Conservation (phyloP, 83 land plant species). For the Diphasiastrum complanatum region DNA sequence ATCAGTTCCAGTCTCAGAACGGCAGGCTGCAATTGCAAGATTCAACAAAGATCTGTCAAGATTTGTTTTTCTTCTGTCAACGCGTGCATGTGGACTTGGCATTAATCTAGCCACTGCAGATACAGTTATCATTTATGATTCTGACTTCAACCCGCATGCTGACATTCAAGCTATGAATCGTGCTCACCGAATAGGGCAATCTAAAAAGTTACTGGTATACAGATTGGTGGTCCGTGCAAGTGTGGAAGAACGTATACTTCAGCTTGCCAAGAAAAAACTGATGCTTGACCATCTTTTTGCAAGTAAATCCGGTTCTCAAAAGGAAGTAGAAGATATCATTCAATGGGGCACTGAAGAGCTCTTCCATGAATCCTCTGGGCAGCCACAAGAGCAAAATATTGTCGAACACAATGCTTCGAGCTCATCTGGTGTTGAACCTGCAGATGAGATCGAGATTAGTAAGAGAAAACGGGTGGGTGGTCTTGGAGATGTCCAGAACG, state of each 20-base stretch:
- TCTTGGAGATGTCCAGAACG: conserved; percentile 71
- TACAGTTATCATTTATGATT: conserved; percentile 96
- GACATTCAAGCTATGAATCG: conserved; percentile 99
- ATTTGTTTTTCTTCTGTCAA: conserved; percentile 86
- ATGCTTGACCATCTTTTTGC: conserved; percentile 97
- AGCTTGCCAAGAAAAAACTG: conserved; percentile 88
- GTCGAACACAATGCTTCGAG: neutral
- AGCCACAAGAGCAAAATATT: no score
- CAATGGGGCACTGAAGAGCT: conserved; percentile 97
- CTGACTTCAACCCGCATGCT: conserved; percentile 99
- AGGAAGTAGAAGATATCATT: conserved; percentile 89
- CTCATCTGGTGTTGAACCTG: neutral
- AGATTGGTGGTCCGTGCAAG: conserved; percentile 93
- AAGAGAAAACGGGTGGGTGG: conserved; percentile 55
- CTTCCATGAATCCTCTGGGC: conserved; percentile 36
- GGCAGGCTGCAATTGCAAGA: conserved; percentile 83
- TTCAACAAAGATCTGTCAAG: conserved; percentile 86
- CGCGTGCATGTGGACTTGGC: conserved; percentile 95
- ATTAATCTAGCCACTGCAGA: conserved; percentile 96
- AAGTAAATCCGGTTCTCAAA: conserved; percentile 77
- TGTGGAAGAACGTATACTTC: conserved; percentile 97
- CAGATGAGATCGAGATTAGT: conserved; percentile 2
- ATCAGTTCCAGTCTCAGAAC: conserved; percentile 71
- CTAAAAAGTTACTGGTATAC: conserved; percentile 82
- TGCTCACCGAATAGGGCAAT: conserved; percentile 96